Conservation (phyloP, 1,284 basidiomycete genomes). For the Apiotrichum montevideense region DNA sequence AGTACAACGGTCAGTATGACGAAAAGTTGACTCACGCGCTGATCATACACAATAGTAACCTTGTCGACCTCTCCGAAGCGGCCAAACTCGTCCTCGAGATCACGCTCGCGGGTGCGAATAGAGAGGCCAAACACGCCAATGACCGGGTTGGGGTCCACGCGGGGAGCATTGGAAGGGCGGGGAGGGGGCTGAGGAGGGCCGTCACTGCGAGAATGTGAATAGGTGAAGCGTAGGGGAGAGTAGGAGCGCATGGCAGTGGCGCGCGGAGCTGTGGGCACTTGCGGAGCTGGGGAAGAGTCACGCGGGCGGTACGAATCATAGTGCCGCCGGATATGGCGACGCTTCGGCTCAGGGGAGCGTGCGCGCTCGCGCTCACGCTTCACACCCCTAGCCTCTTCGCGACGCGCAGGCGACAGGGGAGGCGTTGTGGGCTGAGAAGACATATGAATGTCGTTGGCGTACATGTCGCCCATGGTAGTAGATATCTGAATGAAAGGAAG, state of each 20-base stretch:
- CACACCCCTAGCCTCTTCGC: too few relatives aligned
- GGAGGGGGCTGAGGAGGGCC: constrained; percentile 6
- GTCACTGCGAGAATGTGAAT: constrained; percentile 5
- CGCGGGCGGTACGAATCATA: too few relatives aligned
- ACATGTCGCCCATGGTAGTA: too few relatives aligned
- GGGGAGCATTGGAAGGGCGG: constrained; percentile 24
- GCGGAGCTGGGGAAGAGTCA: too few relatives aligned
- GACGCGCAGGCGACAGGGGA: too few relatives aligned
- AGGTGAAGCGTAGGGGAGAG: background rate
- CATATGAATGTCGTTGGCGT: too few relatives aligned
- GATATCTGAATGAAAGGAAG: too few relatives aligned
- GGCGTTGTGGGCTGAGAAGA: too few relatives aligned
- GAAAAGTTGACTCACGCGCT: constrained; percentile 61
- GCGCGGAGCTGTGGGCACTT: background rate
- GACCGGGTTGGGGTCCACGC: constrained; percentile 74
- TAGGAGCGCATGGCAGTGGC: background rate
- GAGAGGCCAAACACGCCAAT: constrained; percentile 95
- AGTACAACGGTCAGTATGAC: too few relatives aligned
- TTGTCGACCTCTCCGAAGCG: constrained; percentile 88
- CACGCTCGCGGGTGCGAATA: constrained; percentile 87
- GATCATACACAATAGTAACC: constrained; percentile 97
- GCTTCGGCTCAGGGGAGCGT: too few relatives aligned
- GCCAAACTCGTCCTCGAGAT: constrained; percentile 88
- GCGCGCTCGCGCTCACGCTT: too few relatives aligned
- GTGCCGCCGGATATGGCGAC: too few relatives aligned